These are phyloP conservation scores for Hevea brasiliensis DNA, from an alignment of 345 rosid species.

Conservation along the genomic window DNA sequence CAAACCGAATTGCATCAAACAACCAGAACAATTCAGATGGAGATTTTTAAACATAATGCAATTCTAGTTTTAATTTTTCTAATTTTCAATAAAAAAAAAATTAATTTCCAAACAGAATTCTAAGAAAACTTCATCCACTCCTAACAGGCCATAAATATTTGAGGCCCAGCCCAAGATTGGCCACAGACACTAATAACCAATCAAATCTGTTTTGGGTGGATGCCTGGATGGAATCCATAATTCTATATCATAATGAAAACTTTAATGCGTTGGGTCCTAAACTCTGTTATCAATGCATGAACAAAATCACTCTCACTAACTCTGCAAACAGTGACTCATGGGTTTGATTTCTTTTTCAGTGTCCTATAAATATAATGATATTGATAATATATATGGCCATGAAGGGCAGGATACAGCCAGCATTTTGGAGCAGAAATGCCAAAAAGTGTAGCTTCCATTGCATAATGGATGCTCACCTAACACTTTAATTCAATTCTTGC, in stretches of 20 bases:
- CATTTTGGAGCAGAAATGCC: background rate
- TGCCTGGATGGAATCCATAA: background rate
- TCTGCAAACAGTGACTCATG: background rate
- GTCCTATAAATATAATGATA: too few species aligned
- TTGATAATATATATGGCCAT: background rate
- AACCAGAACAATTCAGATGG: too few species aligned
- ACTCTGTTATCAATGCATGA: background rate
- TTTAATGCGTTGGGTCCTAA: background rate
- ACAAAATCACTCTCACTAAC: background rate
- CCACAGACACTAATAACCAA: background rate
- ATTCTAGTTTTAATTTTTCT: too few species aligned
- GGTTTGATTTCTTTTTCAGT: background rate
- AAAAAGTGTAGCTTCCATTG: slow-evolving; percentile 1
- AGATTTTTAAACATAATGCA: too few species aligned
- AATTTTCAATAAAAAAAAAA: too few species aligned
- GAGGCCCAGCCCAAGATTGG: background rate
- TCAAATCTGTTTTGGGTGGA: background rate
- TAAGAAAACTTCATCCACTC: background rate
- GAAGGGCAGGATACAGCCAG: background rate
- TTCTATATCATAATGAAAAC: background rate
- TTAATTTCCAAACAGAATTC: too few species aligned
- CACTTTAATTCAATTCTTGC: too few species aligned
- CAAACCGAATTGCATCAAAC: too few species aligned
- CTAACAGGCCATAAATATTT: background rate
- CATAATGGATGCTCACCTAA: background rate